phyloP scores from a whole-genome alignment of 1,284 basidiomycete genomes.

The Abortiporus biennis region DNA sequence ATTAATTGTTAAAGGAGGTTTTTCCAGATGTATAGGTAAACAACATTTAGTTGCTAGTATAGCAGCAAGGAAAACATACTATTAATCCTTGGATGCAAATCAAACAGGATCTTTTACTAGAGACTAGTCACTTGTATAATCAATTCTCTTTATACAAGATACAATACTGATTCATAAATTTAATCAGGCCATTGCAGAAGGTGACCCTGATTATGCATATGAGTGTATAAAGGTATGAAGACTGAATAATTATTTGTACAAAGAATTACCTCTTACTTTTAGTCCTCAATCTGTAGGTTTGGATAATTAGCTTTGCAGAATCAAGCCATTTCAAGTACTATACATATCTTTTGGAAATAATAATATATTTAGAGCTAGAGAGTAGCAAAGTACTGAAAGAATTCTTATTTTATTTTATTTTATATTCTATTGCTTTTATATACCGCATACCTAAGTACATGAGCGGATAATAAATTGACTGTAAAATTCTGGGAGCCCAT shows the following conservation, averaged over 20 bases:
- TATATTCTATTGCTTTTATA: too few relatives aligned
- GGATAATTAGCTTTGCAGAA: conserved; percentile 1
- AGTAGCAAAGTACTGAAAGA: not conserved
- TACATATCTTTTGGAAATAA: not conserved
- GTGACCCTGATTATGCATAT: conserved; percentile 16
- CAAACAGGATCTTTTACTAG: not conserved
- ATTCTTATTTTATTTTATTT: too few relatives aligned
- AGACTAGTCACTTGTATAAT: not conserved
- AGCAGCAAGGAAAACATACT: too few relatives aligned
- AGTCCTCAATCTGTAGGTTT: conserved; percentile 1
- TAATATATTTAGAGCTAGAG: not conserved
- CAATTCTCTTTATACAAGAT: conserved; percentile 9
- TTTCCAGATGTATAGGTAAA: too few relatives aligned
- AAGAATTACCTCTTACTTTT: not conserved
- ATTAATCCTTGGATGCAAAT: not conserved
- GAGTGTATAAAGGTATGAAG: conserved; percentile 14
- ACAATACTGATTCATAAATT: conserved; percentile 11
- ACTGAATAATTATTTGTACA: not conserved
- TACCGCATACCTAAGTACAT: too few relatives aligned
- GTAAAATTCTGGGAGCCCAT: too few relatives aligned
- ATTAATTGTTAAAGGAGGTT: too few relatives aligned
- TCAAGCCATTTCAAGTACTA: conserved; percentile 1
- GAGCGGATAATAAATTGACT: too few relatives aligned
- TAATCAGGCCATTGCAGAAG: conserved; percentile 13
- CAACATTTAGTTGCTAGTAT: too few relatives aligned